Base-by-base conservation (phyloP, 176 grass and related monocot genomes). In the Raddia guianensis region DNA sequence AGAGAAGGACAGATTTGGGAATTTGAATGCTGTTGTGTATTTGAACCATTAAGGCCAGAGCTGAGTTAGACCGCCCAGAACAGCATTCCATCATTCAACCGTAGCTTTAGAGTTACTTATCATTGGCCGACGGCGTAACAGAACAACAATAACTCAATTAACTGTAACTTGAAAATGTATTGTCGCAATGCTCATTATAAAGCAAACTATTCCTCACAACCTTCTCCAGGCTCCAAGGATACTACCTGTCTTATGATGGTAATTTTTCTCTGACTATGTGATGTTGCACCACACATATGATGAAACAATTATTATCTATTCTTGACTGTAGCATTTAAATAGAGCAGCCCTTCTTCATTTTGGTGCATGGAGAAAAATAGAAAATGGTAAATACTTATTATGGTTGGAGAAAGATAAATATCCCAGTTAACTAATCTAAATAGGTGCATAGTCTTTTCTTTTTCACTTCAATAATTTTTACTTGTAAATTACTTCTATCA, bases 261-360 rank as follows among this genome's bases (percentile, higher is more conserved):
- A 11, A 9, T 8, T 72, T 46, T 72, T 50, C 21, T 83, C 47
- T 78, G 11, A 49, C 21, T 66, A 65, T 27, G 18, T 57, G 49
- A 37, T 58, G 34, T 50, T 66, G 7, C 73, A 12, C 70, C 40
- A 16, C 66, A 58, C 58, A 27, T 46, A 3, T 49, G 46, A 53
- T 68, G 43, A 59, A 48, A 10, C 7, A 20, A 47, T 70, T 64
- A 20, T 45, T 40, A 16, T 64, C 20, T 43, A 57, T 72, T 63
- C 37, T 48, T 55, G 11, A 49, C 48, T 71, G 43, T 7, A 33
- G 72, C 19, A 55, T 77, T 82, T 63, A 55, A 79, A 57, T 46
- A 68, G 2, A 83, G 60, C 33, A 73, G 12, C 50, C 52, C 49
- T 66, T 55, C 16, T 78, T 80, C 70, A 9, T 59, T 69, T 62